Evolutionary conservation across 345 rosid species (phyloP).

Genomic region (Euphorbia pulcherrima): DNA sequence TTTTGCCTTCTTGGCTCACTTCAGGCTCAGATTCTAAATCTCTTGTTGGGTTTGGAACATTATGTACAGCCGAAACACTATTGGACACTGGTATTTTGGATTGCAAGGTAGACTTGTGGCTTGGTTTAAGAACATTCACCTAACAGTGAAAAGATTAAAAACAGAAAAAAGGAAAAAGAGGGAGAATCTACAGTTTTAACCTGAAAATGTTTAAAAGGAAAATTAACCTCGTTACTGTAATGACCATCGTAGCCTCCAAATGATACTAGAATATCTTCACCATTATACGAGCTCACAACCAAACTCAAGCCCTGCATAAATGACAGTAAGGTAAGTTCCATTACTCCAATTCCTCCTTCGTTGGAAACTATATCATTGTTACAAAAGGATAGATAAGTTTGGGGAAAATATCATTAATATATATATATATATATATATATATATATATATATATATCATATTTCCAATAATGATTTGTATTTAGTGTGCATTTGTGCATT

Average conservation of each 20-base stretch:
- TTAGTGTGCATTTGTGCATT: not conserved
- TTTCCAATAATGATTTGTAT: not conserved
- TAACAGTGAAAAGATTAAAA: conserved; percentile 27
- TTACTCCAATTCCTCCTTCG: conserved; percentile 5
- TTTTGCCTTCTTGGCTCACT: conserved; percentile 72
- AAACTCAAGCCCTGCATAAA: conserved; percentile 78
- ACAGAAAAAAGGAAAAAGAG: conserved; percentile 19
- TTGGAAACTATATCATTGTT: not conserved
- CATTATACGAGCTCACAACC: conserved; percentile 67
- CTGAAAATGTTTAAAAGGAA: conserved; percentile 15
- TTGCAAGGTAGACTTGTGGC: conserved; percentile 84
- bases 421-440: no score
- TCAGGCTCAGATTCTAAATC: conserved; percentile 79
- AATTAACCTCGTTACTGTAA: conserved; percentile 77
- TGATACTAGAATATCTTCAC: conserved; percentile 83
- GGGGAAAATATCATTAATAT: not conserved
- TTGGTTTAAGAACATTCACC: conserved; percentile 91
- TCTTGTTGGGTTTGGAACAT: conserved; percentile 62
- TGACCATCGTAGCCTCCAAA: conserved; percentile 99
- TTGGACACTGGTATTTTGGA: conserved; percentile 65
- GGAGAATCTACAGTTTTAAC: not conserved
- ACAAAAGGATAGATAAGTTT: not conserved
- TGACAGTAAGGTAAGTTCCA: conserved; percentile 13
- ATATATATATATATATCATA: not conserved
- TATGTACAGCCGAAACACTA: conserved; percentile 71